Percentiles rank a stretch among this genome's conserved stretches.
Conservation (phyloP, 2,329 filamentous ascomycete species). For the Emericellopsis atlantica region DNA sequence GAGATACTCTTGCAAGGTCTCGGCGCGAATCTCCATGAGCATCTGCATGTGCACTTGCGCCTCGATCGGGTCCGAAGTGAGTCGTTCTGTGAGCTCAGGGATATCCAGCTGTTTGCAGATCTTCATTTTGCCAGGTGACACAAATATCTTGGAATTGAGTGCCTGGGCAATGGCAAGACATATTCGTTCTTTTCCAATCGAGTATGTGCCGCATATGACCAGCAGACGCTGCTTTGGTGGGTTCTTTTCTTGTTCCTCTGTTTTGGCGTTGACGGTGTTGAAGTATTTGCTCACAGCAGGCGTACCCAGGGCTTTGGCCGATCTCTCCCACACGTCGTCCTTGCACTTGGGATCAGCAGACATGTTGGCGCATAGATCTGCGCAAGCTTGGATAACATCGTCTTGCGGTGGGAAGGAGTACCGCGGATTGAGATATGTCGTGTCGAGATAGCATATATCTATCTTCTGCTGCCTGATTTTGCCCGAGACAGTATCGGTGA, state of each 20-base stretch:
- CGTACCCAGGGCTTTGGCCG: slow-evolving; percentile 27
- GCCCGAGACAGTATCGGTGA: slow-evolving; percentile 56
- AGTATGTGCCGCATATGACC: slow-evolving; percentile 92
- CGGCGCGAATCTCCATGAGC: slow-evolving; percentile 83
- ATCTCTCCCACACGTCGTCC: slow-evolving; percentile 32
- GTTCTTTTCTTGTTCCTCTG: slow-evolving; percentile 11
- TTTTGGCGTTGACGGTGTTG: slow-evolving; percentile 16
- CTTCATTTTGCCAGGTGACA: slow-evolving; percentile 67
- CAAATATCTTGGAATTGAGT: slow-evolving; percentile 79
- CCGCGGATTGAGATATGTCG: slow-evolving; percentile 89
- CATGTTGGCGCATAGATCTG: slow-evolving; percentile 72
- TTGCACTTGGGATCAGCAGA: slow-evolving; percentile 47
- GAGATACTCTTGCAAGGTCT: slow-evolving; percentile 84
- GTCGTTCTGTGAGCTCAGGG: slow-evolving; percentile 59
- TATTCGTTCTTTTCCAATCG: slow-evolving; percentile 94
- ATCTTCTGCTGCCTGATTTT: slow-evolving; percentile 72
- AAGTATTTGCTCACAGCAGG: slow-evolving; percentile 41
- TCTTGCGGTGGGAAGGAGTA: slow-evolving; percentile 88
- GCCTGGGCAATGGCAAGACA: slow-evolving; percentile 86
- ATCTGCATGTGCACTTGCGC: slow-evolving; percentile 98
- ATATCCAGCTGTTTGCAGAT: slow-evolving; percentile 81
- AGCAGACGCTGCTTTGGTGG: slow-evolving; percentile 50
- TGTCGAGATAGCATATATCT: slow-evolving; percentile 93
- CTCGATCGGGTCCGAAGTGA: slow-evolving; percentile 69
- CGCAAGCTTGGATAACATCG: slow-evolving; percentile 77